A percentile compares a stretch with the other conserved stretches of the same genome.
These are phyloP conservation scores for Nicotiana attenuata DNA, from an alignment of 257 asterid species.

Conservation along the genomic window DNA sequence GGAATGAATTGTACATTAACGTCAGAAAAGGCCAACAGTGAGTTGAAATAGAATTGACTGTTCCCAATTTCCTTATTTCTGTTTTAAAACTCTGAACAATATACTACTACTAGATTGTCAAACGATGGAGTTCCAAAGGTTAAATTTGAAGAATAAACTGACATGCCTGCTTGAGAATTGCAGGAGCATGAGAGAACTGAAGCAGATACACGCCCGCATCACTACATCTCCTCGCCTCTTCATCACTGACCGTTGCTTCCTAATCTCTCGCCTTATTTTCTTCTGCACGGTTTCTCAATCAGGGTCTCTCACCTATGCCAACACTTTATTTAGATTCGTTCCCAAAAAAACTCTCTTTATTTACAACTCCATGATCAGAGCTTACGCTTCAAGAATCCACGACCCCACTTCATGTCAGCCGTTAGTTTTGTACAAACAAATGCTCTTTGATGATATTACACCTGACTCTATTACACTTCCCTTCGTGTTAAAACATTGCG, in stretches of 20 bases:
- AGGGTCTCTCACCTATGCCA: conserved; percentile 40
- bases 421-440: conserved; percentile 39
- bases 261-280: conserved; percentile 62
- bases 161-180: conserved; percentile 41
- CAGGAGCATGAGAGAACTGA: conserved; percentile 41
- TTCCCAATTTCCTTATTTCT: too few species aligned
- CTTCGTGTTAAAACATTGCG: conserved; percentile 66
- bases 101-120: not conserved
- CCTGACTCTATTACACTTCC: conserved; percentile 67
- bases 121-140: conserved; percentile 28
- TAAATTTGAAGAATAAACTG: conserved; percentile 30
- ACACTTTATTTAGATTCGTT: conserved; percentile 34
- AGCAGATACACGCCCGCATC: conserved; percentile 58
- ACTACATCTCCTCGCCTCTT: conserved; percentile 36
- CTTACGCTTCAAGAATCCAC: conserved; percentile 38
- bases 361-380: conserved; percentile 74
- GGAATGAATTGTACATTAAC: too few species aligned
- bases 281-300: conserved; percentile 38
- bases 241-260: conserved; percentile 36
- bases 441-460: conserved; percentile 30
- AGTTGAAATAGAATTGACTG: too few species aligned
- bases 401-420: conserved; percentile 33
- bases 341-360: conserved; percentile 40
- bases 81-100: not conserved
- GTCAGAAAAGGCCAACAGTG: too few species aligned